Evolutionary conservation across 2,329 filamentous ascomycete genomes (phyloP).

Genomic region (Aureobasidium sp.): DNA sequence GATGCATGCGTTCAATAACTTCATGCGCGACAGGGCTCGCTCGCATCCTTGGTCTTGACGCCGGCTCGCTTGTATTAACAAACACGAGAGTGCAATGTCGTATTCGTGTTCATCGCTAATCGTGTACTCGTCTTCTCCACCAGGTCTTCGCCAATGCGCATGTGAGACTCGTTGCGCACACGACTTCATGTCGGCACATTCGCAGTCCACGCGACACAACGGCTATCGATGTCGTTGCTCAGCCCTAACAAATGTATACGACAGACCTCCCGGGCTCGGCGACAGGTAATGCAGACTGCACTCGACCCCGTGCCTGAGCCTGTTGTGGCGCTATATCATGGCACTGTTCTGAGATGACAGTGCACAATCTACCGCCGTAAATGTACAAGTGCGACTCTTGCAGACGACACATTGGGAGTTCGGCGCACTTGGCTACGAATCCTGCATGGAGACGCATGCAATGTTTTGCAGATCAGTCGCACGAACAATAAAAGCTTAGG

Average conservation of each 20-base stretch:
- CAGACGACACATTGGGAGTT: neutral
- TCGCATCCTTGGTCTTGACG: neutral
- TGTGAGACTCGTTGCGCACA: neutral
- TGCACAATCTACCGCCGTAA: neutral
- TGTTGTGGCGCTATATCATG: too few relatives aligned
- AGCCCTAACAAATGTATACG: neutral
- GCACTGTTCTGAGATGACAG: too few relatives aligned
- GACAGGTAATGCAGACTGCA: too few relatives aligned
- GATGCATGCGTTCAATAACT: neutral
- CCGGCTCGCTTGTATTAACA: neutral
- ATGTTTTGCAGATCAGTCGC: neutral
- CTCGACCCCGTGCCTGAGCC: neutral
- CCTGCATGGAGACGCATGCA: neutral
- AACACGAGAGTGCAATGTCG: neutral
- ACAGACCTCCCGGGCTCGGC: too few relatives aligned
- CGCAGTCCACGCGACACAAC: neutral
- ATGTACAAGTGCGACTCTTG: neutral
- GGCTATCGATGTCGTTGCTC: neutral
- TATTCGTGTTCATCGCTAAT: neutral
- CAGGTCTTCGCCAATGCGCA: too few relatives aligned
- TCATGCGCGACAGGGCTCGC: neutral
- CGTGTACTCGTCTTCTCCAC: too few relatives aligned
- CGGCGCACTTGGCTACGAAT: neutral
- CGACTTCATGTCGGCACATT: neutral
- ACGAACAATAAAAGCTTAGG: neutral